phyloP scores from a whole-genome alignment of 768 basidiomycete genomes.

The Asterophora lycoperdoides region DNA sequence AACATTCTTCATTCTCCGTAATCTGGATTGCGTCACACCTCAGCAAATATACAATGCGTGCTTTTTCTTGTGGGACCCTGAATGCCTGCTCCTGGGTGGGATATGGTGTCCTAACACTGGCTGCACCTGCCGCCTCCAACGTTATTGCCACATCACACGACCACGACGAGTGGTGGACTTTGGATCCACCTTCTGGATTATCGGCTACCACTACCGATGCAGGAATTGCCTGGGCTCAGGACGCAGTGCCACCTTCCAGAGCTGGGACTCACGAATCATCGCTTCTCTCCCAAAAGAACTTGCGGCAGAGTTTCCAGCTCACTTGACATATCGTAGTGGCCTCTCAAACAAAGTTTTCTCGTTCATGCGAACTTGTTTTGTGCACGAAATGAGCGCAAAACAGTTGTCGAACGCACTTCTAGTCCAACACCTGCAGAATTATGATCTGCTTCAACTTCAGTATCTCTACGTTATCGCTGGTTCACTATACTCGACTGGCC shows the following conservation, averaged over 20 bases:
- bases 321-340: slow-evolving; percentile 18
- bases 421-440: slow-evolving; percentile 17
- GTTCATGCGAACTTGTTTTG: slow-evolving; percentile 18
- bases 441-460: too few relatives aligned
- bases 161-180: slow-evolving; percentile 14
- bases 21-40: slow-evolving; percentile 8
- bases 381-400: slow-evolving; percentile 21
- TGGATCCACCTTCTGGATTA: slow-evolving; percentile 13
- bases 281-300: slow-evolving; percentile 2
- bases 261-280: slow-evolving; percentile 11
- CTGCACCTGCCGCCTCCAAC: slow-evolving; percentile 4
- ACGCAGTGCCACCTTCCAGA: slow-evolving; percentile 10
- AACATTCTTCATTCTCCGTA: slow-evolving; percentile 1
- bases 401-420: slow-evolving; percentile 22
- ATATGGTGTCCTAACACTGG: slow-evolving; percentile 11
- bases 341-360: slow-evolving; percentile 16
- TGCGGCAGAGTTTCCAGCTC: slow-evolving; percentile 18
- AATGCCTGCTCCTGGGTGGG: background rate
- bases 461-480: too few relatives aligned
- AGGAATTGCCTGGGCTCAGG: background rate
- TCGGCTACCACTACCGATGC: slow-evolving; percentile 12
- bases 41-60: slow-evolving; percentile 6
- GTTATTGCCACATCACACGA: slow-evolving; percentile 6
- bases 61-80: slow-evolving; percentile 19
- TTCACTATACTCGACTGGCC: too few relatives aligned